These are phyloP conservation scores for Leucocoprinus birnbaumii DNA, from an alignment of 768 basidiomycete species.

Conservation along the genomic window DNA sequence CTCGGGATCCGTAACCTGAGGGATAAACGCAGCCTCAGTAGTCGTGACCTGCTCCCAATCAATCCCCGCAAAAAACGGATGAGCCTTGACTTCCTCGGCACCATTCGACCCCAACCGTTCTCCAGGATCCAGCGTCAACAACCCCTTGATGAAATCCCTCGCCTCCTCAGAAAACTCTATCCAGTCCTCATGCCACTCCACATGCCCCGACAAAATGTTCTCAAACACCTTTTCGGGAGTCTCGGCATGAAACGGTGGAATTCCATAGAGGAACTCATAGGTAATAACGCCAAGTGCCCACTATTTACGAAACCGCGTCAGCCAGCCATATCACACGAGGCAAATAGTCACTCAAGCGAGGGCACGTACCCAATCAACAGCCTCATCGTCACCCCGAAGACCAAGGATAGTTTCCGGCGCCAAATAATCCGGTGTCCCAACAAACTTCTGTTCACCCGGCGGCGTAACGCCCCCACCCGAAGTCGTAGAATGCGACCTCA, in stretches of 20 bases:
- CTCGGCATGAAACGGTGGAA: conserved; percentile 97
- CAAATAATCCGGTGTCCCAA: conserved; percentile 96
- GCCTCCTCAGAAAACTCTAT: conserved; percentile 84
- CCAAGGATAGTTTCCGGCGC: conserved; percentile 96
- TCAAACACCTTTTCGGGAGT: conserved; percentile 97
- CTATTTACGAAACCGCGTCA: conserved; percentile 39
- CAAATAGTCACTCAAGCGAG: not conserved
- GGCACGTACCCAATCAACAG: conserved; percentile 92
- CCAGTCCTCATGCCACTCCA: conserved; percentile 97
- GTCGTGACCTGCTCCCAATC: conserved; percentile 93
- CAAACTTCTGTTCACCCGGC: conserved; percentile 88
- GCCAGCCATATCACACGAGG: conserved; percentile 10
- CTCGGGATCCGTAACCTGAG: conserved; percentile 92
- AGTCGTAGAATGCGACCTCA: conserved; percentile 68
- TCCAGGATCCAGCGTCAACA: conserved; percentile 79
- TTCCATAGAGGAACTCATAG: conserved; percentile 96
- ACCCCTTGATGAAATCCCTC: conserved; percentile 83
- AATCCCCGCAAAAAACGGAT: conserved; percentile 87
- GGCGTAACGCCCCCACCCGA: conserved; percentile 63
- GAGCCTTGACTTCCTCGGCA: conserved; percentile 88
- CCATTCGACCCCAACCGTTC: conserved; percentile 83
- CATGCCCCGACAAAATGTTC: conserved; percentile 91
- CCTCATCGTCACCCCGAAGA: conserved; percentile 89
- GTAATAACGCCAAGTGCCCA: conserved; percentile 99
- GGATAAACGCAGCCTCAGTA: conserved; percentile 91